Evolutionary conservation across 345 rosid genomes (phyloP).

Genomic region (Aquilaria sinensis): DNA sequence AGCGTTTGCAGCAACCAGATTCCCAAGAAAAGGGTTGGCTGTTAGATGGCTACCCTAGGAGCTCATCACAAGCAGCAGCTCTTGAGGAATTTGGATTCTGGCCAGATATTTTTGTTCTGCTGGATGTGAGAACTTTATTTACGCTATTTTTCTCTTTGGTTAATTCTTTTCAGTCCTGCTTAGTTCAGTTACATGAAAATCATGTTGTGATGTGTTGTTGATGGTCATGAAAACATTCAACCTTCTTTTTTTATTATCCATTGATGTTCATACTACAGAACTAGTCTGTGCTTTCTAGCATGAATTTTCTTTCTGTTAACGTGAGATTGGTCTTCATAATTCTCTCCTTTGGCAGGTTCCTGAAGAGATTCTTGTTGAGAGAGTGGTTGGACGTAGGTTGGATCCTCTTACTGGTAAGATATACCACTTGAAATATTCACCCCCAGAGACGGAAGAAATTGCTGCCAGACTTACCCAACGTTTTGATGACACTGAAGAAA

Average conservation of each 20-base stretch:
- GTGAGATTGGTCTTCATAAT: slow-evolving; percentile 1
- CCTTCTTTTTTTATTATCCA: not conserved
- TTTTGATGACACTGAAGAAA: slow-evolving; percentile 93
- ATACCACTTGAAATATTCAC: slow-evolving; percentile 87
- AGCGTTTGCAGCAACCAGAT: slow-evolving; percentile 64
- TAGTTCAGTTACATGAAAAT: too few species aligned
- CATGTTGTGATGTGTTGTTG: not conserved
- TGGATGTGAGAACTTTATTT: slow-evolving; percentile 48
- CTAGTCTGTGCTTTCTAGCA: not conserved
- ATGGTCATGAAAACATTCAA: not conserved
- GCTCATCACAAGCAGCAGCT: slow-evolving; percentile 82
- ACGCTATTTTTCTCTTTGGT: not conserved
- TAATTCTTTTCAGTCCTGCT: not conserved
- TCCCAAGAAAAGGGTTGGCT: slow-evolving; percentile 87
- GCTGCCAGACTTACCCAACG: slow-evolving; percentile 85
- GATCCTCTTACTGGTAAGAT: slow-evolving; percentile 95
- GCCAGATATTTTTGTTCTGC: slow-evolving; percentile 82
- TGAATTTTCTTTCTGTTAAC: not conserved
- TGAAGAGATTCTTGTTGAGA: slow-evolving; percentile 84
- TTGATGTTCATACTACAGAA: not conserved
- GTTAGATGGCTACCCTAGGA: slow-evolving; percentile 95
- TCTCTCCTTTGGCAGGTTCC: slow-evolving; percentile 51
- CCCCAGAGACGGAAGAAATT: slow-evolving; percentile 82
- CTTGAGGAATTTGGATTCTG: slow-evolving; percentile 53
- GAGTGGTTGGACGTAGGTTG: slow-evolving; percentile 87